Conservation (phyloP, 2,329 filamentous ascomycete genomes). For the Colletotrichum sp. region DNA sequence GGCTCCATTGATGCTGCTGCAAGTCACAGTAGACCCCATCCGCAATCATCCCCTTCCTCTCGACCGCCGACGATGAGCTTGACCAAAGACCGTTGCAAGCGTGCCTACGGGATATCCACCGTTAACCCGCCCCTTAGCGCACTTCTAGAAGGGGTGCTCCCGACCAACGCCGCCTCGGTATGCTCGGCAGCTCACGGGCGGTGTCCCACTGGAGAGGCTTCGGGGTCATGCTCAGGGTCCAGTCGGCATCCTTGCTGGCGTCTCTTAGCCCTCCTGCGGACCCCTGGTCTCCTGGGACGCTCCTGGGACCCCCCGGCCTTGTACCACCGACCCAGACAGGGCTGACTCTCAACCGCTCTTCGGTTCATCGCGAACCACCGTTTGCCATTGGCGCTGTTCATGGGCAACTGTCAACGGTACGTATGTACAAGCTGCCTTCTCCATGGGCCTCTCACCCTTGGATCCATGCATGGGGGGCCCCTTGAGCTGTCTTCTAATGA, state of each 20-base stretch:
- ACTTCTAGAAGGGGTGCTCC: constrained; percentile 1
- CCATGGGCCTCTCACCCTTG: background rate
- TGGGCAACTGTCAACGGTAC: background rate
- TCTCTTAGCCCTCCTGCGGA: background rate
- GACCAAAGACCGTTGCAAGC: background rate
- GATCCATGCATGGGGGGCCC: background rate
- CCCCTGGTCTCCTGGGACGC: background rate
- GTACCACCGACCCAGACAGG: constrained; percentile 3
- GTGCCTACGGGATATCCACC: background rate
- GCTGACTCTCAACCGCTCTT: background rate
- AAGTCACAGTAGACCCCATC: background rate
- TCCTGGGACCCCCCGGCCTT: background rate
- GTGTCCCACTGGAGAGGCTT: constrained; percentile 11
- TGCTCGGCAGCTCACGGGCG: constrained; percentile 6
- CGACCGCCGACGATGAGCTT: background rate
- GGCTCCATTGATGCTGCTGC: background rate
- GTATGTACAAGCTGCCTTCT: background rate
- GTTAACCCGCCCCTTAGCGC: background rate
- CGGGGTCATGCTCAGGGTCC: constrained; percentile 2
- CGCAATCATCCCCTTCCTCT: background rate
- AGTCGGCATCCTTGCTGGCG: background rate
- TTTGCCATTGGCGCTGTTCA: background rate
- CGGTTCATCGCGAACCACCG: constrained; percentile 7
- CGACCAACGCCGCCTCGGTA: background rate
- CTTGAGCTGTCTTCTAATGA: constrained; percentile 1